Percentiles rank a stretch among this genome's conserved stretches.
Conservation (phyloP, 768 basidiomycete species). For the Candolleomyces eurysporus region DNA sequence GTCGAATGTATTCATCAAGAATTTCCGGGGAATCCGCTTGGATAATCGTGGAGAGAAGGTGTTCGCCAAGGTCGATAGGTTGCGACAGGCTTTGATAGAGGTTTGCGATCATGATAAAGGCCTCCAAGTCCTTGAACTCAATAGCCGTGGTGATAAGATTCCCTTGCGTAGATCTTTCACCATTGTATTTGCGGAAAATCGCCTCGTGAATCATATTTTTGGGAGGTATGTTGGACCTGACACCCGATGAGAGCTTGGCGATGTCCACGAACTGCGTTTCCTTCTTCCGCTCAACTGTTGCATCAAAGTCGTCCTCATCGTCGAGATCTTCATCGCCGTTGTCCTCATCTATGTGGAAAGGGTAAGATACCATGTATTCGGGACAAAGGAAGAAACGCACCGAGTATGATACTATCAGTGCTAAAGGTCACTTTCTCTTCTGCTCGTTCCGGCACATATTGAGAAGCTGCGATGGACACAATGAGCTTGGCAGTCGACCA, state of each 20-base stretch:
- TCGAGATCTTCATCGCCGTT: constrained; percentile 43
- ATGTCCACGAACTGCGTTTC: constrained; percentile 50
- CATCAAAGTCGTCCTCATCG: constrained; percentile 36
- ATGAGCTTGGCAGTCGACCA: constrained; percentile 62
- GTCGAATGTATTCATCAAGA: constrained; percentile 56
- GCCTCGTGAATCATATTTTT: constrained; percentile 29
- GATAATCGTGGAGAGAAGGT: constrained; percentile 29
- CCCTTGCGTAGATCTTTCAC: constrained; percentile 1
- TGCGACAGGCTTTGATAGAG: constrained; percentile 38
- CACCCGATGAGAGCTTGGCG: constrained; percentile 43
- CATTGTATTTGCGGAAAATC: not conserved
- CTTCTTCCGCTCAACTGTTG: constrained; percentile 33
- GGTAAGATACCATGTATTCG: not conserved
- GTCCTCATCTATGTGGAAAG: constrained; percentile 23
- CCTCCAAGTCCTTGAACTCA: constrained; percentile 45
- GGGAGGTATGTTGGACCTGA: constrained; percentile 41
- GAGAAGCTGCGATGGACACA: constrained; percentile 54
- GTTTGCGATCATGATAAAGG: constrained; percentile 46
- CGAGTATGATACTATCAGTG: constrained; percentile 28
- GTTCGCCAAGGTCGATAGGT: constrained; percentile 20
- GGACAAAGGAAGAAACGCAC: constrained; percentile 16
- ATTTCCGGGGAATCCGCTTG: constrained; percentile 43
- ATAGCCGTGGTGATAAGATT: constrained; percentile 36
- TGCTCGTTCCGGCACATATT: constrained; percentile 39
- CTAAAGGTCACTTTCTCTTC: constrained; percentile 33